Conservation (phyloP, 2,329 filamentous ascomycete species). For the Alternaria novae-zelandiae region DNA sequence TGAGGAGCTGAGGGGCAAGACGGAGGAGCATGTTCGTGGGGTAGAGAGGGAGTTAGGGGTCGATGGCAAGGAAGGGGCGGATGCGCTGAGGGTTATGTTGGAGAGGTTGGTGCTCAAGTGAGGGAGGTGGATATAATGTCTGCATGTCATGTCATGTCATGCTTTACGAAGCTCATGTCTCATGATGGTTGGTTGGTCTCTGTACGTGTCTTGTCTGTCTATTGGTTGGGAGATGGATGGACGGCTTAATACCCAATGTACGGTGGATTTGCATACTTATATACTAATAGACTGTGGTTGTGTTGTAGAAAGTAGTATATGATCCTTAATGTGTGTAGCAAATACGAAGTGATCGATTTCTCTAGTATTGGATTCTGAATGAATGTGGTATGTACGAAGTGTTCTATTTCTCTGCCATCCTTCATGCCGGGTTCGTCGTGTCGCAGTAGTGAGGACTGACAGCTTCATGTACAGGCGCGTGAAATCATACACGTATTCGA, state of each 20-base stretch:
- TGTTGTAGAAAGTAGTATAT: background rate
- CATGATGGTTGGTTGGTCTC: background rate
- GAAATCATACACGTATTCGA: background rate
- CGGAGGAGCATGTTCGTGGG: constrained; percentile 51
- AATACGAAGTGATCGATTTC: background rate
- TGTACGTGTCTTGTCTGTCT: background rate
- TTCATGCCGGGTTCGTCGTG: background rate
- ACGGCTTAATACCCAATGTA: background rate
- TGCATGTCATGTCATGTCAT: background rate
- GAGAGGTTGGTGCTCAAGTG: constrained; percentile 47
- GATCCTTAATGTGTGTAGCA: background rate
- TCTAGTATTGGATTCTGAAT: background rate
- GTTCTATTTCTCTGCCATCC: background rate
- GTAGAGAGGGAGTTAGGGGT: constrained; percentile 48
- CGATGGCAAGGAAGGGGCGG: constrained; percentile 46
- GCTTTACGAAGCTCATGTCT: background rate
- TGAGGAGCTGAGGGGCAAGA: constrained; percentile 52
- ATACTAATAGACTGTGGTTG: background rate
- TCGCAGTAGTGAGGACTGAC: background rate
- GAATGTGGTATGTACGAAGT: background rate
- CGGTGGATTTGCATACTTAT: background rate
- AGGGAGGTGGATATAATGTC: background rate
- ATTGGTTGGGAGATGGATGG: background rate
- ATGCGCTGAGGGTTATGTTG: constrained; percentile 50
- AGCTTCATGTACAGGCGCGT: background rate